Conservation (phyloP, 2,329 filamentous ascomycete genomes). For the Botrytis pseudocinerea region DNA sequence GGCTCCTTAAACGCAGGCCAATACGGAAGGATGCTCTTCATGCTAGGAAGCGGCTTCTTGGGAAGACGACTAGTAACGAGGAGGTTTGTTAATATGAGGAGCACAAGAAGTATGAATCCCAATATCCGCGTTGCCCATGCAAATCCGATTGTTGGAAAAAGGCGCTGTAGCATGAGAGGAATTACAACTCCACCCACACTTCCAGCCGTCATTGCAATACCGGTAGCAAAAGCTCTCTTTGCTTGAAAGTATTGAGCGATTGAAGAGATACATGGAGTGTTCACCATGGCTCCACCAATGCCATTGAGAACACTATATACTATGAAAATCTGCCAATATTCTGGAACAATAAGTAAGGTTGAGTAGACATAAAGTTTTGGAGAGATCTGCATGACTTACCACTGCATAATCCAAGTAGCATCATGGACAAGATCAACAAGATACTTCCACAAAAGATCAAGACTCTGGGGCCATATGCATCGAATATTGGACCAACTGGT, state of each 20-base stretch:
- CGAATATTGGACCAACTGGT: constrained; percentile 70
- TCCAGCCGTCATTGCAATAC: constrained; percentile 64
- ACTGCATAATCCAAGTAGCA: constrained; percentile 61
- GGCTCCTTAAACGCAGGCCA: constrained; percentile 63
- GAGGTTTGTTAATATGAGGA: constrained; percentile 38
- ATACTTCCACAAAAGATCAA: constrained; percentile 39
- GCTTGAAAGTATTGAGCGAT: constrained; percentile 65
- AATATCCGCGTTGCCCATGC: constrained; percentile 41
- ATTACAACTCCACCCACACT: constrained; percentile 58
- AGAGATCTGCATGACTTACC: constrained; percentile 39
- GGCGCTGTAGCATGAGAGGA: constrained; percentile 48
- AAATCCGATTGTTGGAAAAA: constrained; percentile 41
- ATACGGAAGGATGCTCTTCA: constrained; percentile 54
- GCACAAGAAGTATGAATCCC: constrained; percentile 38
- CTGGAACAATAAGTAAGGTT: constrained; percentile 32
- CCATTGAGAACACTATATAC: constrained; percentile 64
- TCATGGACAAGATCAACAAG: constrained; percentile 39
- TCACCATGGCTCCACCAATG: constrained; percentile 62
- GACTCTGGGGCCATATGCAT: constrained; percentile 60
- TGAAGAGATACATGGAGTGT: constrained; percentile 63
- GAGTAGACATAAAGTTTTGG: background rate
- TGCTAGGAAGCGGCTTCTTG: constrained; percentile 44
- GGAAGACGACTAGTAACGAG: constrained; percentile 59
- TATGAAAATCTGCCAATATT: constrained; percentile 71
- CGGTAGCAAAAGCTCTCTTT: constrained; percentile 64